These are phyloP conservation scores for Aaosphaeria arxii DNA, from an alignment of 2,329 filamentous ascomycete species.

Conservation along the genomic window DNA sequence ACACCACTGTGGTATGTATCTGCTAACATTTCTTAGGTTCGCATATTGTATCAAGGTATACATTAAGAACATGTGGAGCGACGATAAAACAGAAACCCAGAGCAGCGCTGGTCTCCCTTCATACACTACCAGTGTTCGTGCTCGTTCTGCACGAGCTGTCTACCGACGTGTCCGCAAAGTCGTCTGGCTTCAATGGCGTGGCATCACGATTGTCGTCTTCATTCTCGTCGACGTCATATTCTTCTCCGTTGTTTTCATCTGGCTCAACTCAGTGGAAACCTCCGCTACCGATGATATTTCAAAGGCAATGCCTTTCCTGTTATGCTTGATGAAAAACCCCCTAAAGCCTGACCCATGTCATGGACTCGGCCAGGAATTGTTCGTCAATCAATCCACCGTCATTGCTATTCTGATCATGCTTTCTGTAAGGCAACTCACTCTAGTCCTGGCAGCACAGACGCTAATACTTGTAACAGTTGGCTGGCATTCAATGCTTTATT, in stretches of 20 bases:
- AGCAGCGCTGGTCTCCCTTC: conserved; percentile 67
- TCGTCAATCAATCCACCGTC: conserved; percentile 73
- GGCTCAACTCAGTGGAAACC: conserved; percentile 65
- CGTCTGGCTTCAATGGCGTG: conserved; percentile 89
- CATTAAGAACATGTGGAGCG: conserved; percentile 71
- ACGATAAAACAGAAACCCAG: conserved; percentile 65
- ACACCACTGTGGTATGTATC: not conserved
- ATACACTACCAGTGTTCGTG: conserved; percentile 65
- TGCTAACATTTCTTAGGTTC: conserved; percentile 31
- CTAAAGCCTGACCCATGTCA: conserved; percentile 68
- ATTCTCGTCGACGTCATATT: conserved; percentile 91
- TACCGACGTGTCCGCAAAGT: conserved; percentile 85
- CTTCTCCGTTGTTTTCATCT: conserved; percentile 88
- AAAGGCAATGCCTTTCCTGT: conserved; percentile 64
- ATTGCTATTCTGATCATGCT: conserved; percentile 80
- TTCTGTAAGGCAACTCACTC: conserved; percentile 55
- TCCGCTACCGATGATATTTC: conserved; percentile 53
- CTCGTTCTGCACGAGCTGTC: conserved; percentile 80
- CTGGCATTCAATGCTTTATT: conserved; percentile 80
- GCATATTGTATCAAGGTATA: conserved; percentile 95
- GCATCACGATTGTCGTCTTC: conserved; percentile 83
- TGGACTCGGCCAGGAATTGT: conserved; percentile 56
- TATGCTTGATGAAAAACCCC: conserved; percentile 61
- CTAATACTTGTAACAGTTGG: conserved; percentile 43
- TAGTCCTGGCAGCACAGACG: not conserved